Conservation (phyloP, 352 stramenopile genomes). For the Phytophthora pseudosyringae region DNA sequence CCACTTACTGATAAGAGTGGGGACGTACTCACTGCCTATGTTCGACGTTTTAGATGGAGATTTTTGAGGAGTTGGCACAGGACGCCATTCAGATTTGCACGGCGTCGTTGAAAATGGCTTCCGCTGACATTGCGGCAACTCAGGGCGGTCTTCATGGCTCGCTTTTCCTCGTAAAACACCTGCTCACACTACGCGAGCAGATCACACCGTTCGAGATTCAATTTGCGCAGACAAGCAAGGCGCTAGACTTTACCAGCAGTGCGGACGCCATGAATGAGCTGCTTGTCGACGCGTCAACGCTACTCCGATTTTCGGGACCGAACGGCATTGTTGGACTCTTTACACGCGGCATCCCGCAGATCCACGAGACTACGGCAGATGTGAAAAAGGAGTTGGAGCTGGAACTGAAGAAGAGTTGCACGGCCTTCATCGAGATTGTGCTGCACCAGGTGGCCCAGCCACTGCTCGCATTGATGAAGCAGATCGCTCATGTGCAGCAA, state of each 20-base stretch:
- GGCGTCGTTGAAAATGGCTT: slow-evolving; percentile 77
- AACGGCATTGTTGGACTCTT: slow-evolving; percentile 70
- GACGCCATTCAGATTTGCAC: slow-evolving; percentile 86
- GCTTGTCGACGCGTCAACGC: slow-evolving; percentile 64
- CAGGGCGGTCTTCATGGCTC: slow-evolving; percentile 68
- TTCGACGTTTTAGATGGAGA: slow-evolving; percentile 62
- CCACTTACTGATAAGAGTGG: not conserved
- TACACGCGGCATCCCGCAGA: slow-evolving; percentile 74
- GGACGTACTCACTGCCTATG: not conserved
- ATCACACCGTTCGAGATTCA: slow-evolving; percentile 89
- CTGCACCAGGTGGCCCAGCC: slow-evolving; percentile 66
- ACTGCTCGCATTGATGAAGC: slow-evolving; percentile 68
- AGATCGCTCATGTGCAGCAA: slow-evolving; percentile 60
- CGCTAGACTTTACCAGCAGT: slow-evolving; percentile 79
- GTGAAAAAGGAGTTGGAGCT: slow-evolving; percentile 83
- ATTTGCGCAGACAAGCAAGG: slow-evolving; percentile 74
- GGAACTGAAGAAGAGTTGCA: slow-evolving; percentile 85
- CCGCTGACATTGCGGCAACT: slow-evolving; percentile 59
- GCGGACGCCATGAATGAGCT: slow-evolving; percentile 77
- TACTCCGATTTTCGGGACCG: slow-evolving; percentile 68
- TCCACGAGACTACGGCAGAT: slow-evolving; percentile 80
- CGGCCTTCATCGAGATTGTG: slow-evolving; percentile 77
- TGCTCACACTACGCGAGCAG: slow-evolving; percentile 84
- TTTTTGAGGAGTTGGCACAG: slow-evolving; percentile 86
- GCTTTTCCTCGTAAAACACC: slow-evolving; percentile 83